Evolutionary conservation across 2,329 filamentous ascomycete genomes (phyloP).

Genomic region (Annulohypoxylon truncatum): DNA sequence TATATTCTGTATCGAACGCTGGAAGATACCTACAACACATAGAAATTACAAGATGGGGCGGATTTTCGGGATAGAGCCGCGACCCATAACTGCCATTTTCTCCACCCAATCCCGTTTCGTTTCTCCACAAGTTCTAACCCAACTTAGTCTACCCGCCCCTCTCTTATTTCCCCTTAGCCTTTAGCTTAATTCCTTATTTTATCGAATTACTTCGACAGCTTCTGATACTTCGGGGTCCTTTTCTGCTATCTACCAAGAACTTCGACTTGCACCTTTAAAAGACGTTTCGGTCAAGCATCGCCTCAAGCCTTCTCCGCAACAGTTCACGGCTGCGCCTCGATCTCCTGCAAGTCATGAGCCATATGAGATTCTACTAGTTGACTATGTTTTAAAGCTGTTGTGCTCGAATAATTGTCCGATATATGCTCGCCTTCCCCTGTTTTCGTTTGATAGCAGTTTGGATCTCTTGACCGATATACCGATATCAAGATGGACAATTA

Average conservation of each 20-base stretch:
- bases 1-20: not conserved
- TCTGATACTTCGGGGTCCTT: not conserved
- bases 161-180: conserved; percentile 29
- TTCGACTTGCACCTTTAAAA: conserved; percentile 8
- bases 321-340: conserved; percentile 34
- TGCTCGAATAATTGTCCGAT: conserved; percentile 4
- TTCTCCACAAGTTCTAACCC: conserved; percentile 29
- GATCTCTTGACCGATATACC: conserved; percentile 1
- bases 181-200: conserved; percentile 5
- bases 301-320: conserved; percentile 20
- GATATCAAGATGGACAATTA: conserved; percentile 66
- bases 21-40: not conserved
- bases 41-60: conserved; percentile 13
- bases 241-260: conserved; percentile 6
- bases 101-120: conserved; percentile 29
- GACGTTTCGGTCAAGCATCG: conserved; percentile 35
- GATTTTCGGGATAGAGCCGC: conserved; percentile 23
- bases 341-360: conserved; percentile 30
- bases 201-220: not conserved
- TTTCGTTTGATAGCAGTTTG: not conserved
- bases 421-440: conserved; percentile 9
- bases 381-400: conserved; percentile 17
- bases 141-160: conserved; percentile 38
- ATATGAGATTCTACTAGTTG: conserved; percentile 21
- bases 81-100: conserved; percentile 6